Evolutionary conservation across 257 asterid genomes (phyloP), one percentile per base, ranked within the genome.

Genomic region (Misopates orontium): DNA sequence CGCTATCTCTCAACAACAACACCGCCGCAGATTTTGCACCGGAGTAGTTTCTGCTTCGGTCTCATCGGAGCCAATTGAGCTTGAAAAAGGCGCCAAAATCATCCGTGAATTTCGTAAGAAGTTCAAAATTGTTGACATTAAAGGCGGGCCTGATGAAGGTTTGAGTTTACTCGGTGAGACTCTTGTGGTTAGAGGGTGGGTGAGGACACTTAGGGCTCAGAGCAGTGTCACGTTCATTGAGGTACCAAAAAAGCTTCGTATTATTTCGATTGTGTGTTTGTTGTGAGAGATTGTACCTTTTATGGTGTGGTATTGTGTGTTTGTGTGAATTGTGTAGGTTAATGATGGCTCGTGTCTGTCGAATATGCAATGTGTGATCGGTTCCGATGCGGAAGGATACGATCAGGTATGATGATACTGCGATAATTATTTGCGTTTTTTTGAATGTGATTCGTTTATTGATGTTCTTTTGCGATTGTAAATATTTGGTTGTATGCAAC

Each of bases 301-400:
- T 56, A 44, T 77, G 67, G 67, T 63, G 68, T 58, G 60, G 10
- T 36, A 11, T 57, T 39, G n/a, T 28, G 61, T 64, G 69, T n/a
- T n/a, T n/a, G n/a, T n/a, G n/a, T n/a, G n/a, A n/a, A 67, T 51
- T 80, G 71, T 70, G 60, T 74, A 93, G 99, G 88, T 93, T 58
- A 93, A 93, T 64, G 99, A 94, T 79, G 99, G 99, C 28, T 94
- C 99, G 18, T 90, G 99, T 75, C 90, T 90, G 67, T 90, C 97
- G 0, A 93, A 84, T 72, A 84, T 93, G 97, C 99, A 93, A 90
- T 93, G 99, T 42, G 97, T 90, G 39, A 73, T 94, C 85, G 78
- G 77, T 64, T 78, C 95, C 24, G 96, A 90, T 62, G 83, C 96
- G 0, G 91, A 88, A 52, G 97, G 97, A 44, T 90, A 88, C 75